Conservation (phyloP, 306 rosid genomes). For the Alnus glutinosa region DNA sequence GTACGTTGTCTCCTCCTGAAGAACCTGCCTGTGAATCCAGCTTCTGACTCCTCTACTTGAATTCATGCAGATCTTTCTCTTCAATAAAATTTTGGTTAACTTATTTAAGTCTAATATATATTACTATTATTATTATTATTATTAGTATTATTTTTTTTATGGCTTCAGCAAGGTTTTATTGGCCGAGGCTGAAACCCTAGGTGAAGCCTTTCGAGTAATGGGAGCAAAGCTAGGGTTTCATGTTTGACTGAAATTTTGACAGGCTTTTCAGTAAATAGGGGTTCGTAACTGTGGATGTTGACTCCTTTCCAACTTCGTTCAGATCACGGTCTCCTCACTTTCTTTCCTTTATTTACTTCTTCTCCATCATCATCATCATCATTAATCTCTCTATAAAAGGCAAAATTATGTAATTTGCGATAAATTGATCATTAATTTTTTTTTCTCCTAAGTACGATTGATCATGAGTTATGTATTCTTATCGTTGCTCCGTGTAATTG, state of each 20-base stretch:
- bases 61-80: not conserved
- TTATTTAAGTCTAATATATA: not conserved
- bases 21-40: not conserved
- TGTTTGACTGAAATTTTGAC: slow-evolving; percentile 47
- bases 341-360: slow-evolving; percentile 22
- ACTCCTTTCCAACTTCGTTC: slow-evolving; percentile 44
- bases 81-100: not conserved
- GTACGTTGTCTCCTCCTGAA: not conserved
- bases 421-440: too few relatives aligned
- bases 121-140: not conserved
- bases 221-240: slow-evolving; percentile 44
- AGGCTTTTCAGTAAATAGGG: slow-evolving; percentile 41
- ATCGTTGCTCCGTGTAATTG: not conserved
- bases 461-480: not conserved
- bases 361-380: slow-evolving; percentile 28
- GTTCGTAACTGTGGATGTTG: slow-evolving; percentile 58
- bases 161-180: not conserved
- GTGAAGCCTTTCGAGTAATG: slow-evolving; percentile 24
- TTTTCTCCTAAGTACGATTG: too few relatives aligned
- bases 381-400: slow-evolving; percentile 7
- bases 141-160: too few relatives aligned
- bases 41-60: not conserved
- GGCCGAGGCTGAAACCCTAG: slow-evolving; percentile 40
- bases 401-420: slow-evolving; percentile 21
- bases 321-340: slow-evolving; percentile 38